phyloP scores from a whole-genome alignment of 2,329 filamentous ascomycete genomes.

The Magnaporthiopsis rhizophila region DNA sequence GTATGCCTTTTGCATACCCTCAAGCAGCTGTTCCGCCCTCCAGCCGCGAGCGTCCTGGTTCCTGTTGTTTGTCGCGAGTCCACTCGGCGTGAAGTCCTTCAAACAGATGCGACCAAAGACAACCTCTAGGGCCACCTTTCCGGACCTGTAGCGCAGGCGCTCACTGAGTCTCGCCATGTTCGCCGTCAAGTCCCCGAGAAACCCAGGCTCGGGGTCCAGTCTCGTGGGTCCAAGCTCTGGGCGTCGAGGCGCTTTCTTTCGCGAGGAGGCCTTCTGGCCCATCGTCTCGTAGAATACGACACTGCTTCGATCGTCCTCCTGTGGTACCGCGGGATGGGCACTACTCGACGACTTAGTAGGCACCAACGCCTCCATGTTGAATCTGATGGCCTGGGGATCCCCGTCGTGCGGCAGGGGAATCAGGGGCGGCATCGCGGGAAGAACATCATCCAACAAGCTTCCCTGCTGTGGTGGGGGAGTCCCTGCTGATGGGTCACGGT shows the following conservation, averaged over 20 bases:
- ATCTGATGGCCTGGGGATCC: background rate
- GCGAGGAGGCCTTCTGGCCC: constrained; percentile 2
- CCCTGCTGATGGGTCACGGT: background rate
- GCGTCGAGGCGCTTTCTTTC: background rate
- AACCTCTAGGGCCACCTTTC: constrained; percentile 17
- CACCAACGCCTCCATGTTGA: constrained; percentile 6
- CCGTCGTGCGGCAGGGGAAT: no score
- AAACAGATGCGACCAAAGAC: constrained; percentile 23
- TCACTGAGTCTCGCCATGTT: constrained; percentile 12
- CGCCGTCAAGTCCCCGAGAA: constrained; percentile 8
- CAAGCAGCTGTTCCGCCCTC: constrained; percentile 12
- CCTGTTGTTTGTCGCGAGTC: constrained; percentile 17
- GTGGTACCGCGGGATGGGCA: background rate
- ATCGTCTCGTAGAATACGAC: constrained; percentile 3
- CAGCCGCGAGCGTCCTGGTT: constrained; percentile 17
- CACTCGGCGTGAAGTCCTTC: constrained; percentile 12
- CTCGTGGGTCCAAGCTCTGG: background rate
- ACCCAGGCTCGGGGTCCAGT: background rate
- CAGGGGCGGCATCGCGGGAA: background rate
- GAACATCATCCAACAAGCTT: background rate
- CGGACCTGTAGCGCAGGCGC: constrained; percentile 14
- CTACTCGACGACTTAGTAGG: background rate
- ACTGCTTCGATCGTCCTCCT: constrained; percentile 1
- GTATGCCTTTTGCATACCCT: constrained; percentile 12
- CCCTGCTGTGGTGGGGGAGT: background rate